These are phyloP conservation scores for Talaromyces sp. DNA, from an alignment of 2,329 filamentous ascomycete species.

Conservation along the genomic window DNA sequence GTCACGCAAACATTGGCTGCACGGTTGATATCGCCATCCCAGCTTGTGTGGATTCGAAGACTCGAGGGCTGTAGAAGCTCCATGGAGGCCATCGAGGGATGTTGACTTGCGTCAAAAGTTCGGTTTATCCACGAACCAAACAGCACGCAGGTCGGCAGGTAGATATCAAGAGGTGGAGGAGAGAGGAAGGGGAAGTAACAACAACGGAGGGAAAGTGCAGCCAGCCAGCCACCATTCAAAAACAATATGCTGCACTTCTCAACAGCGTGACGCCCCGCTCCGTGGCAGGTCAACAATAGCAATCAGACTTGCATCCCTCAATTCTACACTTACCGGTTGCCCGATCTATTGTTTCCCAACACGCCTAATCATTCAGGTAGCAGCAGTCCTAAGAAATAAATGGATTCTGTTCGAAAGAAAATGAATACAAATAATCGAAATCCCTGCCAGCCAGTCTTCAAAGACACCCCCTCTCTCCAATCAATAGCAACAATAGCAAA, in stretches of 20 bases:
- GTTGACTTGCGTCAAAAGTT: not conserved
- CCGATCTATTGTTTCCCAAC: not conserved
- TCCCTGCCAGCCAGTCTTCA: not conserved
- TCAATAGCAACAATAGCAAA: slow-evolving; percentile 16
- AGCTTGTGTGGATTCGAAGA: slow-evolving; percentile 26
- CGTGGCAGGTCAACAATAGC: not conserved
- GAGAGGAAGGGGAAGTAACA: not conserved
- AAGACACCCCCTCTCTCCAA: slow-evolving; percentile 5
- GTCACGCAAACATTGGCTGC: slow-evolving; percentile 21
- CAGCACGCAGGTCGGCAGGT: not conserved
- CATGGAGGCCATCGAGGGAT: not conserved
- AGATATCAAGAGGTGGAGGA: not conserved
- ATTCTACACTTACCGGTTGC: not conserved
- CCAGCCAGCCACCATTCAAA: not conserved
- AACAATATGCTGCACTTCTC: not conserved
- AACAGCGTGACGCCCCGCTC: not conserved
- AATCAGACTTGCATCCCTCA: not conserved
- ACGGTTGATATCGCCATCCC: slow-evolving; percentile 22
- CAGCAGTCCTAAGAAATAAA: not conserved
- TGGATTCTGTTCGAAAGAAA: not conserved
- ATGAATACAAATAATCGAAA: not conserved
- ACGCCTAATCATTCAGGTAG: not conserved
- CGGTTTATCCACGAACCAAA: not conserved
- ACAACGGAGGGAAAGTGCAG: not conserved
- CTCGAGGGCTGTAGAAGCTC: slow-evolving; percentile 16